Base-by-base conservation (phyloP, 768 basidiomycete species). In the Tulasnella sp. region DNA sequence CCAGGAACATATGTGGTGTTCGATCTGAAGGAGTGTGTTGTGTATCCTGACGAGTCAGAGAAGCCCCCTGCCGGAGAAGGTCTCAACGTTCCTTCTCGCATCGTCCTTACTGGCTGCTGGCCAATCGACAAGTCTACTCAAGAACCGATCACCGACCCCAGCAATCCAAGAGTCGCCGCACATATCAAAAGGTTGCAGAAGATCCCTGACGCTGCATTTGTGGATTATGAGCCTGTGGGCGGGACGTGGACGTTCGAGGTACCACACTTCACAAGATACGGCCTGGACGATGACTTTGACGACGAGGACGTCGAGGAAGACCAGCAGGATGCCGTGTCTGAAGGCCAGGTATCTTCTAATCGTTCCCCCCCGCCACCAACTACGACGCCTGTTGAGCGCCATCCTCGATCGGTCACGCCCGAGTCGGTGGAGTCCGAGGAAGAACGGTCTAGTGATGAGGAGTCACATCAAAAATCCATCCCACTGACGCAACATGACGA, bases 221-320 rank as follows among this genome's bases (percentile, higher is more conserved):
- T 87, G 68, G 73, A 72, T 66, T 98, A 87, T 70, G 85, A 92
- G 60, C 76, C 82, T 55, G 75, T 75, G 65, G 81, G 83, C 65
- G 96, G 96, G 53, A 84, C 80, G 71, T 97, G 94, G 94, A 85
- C 82, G 51, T 98, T 99, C 73, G 82, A 77, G 29, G 96, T 98
- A 62, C 84, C 92, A 68, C 91, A 94, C 73, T 99, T 97, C 75
- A 71, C 69, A 19, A 58, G 64, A 22, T 66, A 66, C 44, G 65
- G 65, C 9, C 50, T 66, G 30, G 64, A 60, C 53, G 65, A 58
- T 12, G 64, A 63, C 17, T 60, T 61, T 17, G 65, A 66, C 3
- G 62, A 63, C n/a, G 62, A 59, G n/a, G 62, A 61, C 15, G 65
- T 65, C 34, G 45, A 7, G 15, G 62, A 63, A 24, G 61, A 56